Conservation (phyloP, 441 rosid species). For the Geranium incanum region DNA sequence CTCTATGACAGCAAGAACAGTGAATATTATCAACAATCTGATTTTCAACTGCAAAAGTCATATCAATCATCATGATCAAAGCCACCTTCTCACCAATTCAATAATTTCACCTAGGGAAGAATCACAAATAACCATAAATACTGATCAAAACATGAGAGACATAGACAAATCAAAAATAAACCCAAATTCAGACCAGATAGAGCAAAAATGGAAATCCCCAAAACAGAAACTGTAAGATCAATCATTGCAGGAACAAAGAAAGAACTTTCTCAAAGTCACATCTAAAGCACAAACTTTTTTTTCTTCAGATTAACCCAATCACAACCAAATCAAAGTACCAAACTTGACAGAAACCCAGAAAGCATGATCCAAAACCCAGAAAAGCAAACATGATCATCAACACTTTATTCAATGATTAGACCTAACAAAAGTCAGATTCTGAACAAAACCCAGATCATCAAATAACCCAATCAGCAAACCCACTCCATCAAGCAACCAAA, state of each 20-base stretch:
- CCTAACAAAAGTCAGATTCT: conserved; percentile 11
- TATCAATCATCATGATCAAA: neutral
- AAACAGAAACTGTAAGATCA: conserved; percentile 9
- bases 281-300: too few species aligned
- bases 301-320: conserved; percentile 34
- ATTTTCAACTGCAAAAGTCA: neutral
- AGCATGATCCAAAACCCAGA: conserved; percentile 21
- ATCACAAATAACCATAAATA: too few species aligned
- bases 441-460: conserved; percentile 32
- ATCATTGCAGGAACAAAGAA: conserved; percentile 30
- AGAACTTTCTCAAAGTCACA: conserved; percentile 27
- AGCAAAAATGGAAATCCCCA: conserved; percentile 15
- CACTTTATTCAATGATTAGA: conserved; percentile 18
- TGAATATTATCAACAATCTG: neutral
- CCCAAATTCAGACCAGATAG: neutral
- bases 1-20: conserved; percentile 11
- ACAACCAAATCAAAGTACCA: conserved; percentile 27
- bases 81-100: too few species aligned
- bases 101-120: too few species aligned
- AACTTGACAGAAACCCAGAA: conserved; percentile 26
- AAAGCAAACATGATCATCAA: conserved; percentile 20
- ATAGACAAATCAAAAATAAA: too few species aligned
- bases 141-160: too few species aligned
- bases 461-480: conserved; percentile 19
- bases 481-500: conserved; percentile 20